Base-by-base conservation (phyloP, 2,329 filamentous ascomycete genomes). In the Rhinocladiella similis region DNA sequence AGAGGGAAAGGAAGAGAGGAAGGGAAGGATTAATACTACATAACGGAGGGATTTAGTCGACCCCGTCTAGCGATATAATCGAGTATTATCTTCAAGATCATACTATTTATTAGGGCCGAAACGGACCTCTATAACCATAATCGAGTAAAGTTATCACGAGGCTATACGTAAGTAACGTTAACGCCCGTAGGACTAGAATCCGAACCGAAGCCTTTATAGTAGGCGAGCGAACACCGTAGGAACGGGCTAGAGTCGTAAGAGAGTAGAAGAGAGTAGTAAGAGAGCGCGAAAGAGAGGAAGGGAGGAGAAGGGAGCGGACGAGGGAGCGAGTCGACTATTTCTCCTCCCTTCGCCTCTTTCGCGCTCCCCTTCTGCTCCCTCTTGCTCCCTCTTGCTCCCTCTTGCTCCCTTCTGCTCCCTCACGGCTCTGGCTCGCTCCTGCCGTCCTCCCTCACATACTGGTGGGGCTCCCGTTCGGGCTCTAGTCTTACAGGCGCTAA, bases 201-300 rank as follows among this genome's bases (percentile, higher is more conserved):
- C 50, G 27, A 53, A 57, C 52, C 49, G 54, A 43, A 47, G 5
- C 54, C 49, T 56, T 48, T 18, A 47, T 27, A 27, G 54, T 6
- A 56, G 33, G 54, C 39, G 48, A 56, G 48, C 7, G 35, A 56
- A 48, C 20, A 52, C 48, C 1, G 51, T 33, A 54, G 25, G 51
- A 54, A 45, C 51, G 51, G 54, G 47, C 46, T 35, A 53, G 50
- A 59, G 45, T 38, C 47, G 53, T 47, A 25, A 54, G 54, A 43
- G 55, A 53, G 57, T 16, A 63, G 60, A 54, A 62, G 55, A 54
- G 59, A 53, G 60, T 56, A 39, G 47, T 59, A 22, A 56, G 53
- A 55, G 59, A 60, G 57, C 18, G 52, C 46, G 50, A 50, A 60
- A 56, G 59, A 60, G 50, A 52, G 47, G 41, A 50, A 56, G 51